Percentiles rank a stretch among this genome's conserved stretches.
These are phyloP conservation scores for Ophiocordyceps camponoti-rufipedis DNA, from an alignment of 2,329 filamentous ascomycete species.

Conservation along the genomic window DNA sequence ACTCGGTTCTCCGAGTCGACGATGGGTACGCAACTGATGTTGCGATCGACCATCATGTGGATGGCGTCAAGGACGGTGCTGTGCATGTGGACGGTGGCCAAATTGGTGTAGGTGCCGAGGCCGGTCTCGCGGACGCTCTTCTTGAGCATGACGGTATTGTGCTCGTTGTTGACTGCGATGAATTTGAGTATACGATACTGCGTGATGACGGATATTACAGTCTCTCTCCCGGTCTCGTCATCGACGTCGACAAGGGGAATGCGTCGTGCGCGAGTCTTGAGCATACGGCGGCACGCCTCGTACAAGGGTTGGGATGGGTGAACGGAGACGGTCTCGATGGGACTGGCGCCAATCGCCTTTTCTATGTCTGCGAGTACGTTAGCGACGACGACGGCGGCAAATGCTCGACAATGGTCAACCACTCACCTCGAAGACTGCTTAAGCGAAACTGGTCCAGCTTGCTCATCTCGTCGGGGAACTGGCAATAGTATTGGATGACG, in stretches of 20 bases:
- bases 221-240: slow-evolving; percentile 79
- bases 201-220: slow-evolving; percentile 91
- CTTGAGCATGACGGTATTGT: slow-evolving; percentile 72
- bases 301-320: slow-evolving; percentile 81
- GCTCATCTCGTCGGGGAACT: slow-evolving; percentile 77
- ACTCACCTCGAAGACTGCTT: slow-evolving; percentile 71
- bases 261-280: slow-evolving; percentile 77
- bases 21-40: slow-evolving; percentile 89
- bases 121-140: slow-evolving; percentile 73
- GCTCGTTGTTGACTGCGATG: slow-evolving; percentile 79
- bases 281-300: slow-evolving; percentile 87
- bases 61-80: slow-evolving; percentile 89
- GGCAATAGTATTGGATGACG: slow-evolving; percentile 97
- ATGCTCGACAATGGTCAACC: not conserved
- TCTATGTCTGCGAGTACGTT: slow-evolving; percentile 57
- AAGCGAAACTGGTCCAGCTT: slow-evolving; percentile 88
- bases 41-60: slow-evolving; percentile 77
- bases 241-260: slow-evolving; percentile 90
- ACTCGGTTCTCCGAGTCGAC: slow-evolving; percentile 61
- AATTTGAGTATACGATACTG: slow-evolving; percentile 98
- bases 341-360: slow-evolving; percentile 74
- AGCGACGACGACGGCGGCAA: not conserved
- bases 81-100: slow-evolving; percentile 74
- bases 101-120: slow-evolving; percentile 65
- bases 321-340: slow-evolving; percentile 91